Evolutionary conservation across 2,329 filamentous ascomycete species (phyloP), one percentile per base, ranked within the genome.

Genomic region (Colletotrichum musicola): DNA sequence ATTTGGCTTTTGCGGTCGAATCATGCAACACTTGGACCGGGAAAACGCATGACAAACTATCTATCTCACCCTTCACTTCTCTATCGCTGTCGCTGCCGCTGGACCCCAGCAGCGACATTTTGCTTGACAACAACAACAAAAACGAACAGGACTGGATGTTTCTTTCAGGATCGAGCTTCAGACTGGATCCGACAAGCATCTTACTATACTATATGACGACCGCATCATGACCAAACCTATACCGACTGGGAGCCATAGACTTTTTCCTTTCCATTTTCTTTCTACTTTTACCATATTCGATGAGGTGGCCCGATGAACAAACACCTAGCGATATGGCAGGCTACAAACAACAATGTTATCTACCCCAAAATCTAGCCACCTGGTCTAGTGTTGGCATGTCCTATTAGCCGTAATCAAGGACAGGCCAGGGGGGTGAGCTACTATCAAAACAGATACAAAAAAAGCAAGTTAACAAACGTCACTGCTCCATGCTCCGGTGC

Each of bases 221-320:
- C 50, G 54, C 55, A 67, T 69, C 40, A 69, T 25, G 66, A 67
- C 56, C 18, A 56, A 50, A 38, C 53, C 40, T 56, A 69, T 68
- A 56, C 62, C 42, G 62, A 61, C 7, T 25, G 49, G 59, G 49
- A 61, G 44, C 20, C 18, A 69, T 67, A 69, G 62, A 69, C 25
- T 25, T 40, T 46, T n/a, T 22, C 30, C n/a, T 25, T 13, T n/a
- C 16, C 38, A 10, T 20, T 27, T 58, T 12, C 38, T 49, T 57
- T 35, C 30, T 35, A 35, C 25, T 42, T 18, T 22, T 47, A 20
- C 14, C 54, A 55, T 47, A 35, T 35, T 35, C 7, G 30, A 10
- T 9, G 30, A 40, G n/a, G n/a, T 35, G 10, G 60, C 27, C 35
- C 22, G n/a, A n/a, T 13, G 44, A 56, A 62, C 25, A 38, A 40